Conservation (phyloP, 208 protist genomes). For the Histomonas meleagridis region DNA sequence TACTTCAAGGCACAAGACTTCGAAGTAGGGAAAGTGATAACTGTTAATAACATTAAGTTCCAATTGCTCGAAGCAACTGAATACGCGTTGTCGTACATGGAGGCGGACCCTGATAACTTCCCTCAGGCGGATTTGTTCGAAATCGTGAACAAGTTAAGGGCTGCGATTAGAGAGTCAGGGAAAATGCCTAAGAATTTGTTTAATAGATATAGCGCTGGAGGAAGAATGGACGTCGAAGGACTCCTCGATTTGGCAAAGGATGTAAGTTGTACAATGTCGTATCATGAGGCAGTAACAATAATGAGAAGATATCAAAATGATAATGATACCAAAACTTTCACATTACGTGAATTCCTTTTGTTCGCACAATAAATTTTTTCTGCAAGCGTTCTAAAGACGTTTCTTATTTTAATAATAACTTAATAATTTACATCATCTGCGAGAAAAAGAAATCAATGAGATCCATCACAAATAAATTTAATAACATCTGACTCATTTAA, state of each 20-base stretch:
- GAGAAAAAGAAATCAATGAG: no score
- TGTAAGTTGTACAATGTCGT: not conserved
- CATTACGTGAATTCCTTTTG: not conserved
- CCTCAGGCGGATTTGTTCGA: not conserved
- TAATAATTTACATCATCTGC: no score
- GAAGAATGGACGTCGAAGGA: not conserved
- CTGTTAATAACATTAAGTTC: not conserved
- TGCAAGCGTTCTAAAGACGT: no score
- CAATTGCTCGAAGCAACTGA: constrained; percentile 2
- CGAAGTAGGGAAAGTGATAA: not conserved
- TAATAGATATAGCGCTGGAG: not conserved
- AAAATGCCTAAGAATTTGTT: not conserved
- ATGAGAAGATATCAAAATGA: not conserved
- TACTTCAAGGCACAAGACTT: constrained; percentile 34
- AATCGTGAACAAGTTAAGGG: not conserved
- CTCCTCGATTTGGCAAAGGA: not conserved
- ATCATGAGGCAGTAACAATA: constrained; percentile 7
- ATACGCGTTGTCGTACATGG: constrained; percentile 21
- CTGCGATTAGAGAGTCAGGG: not conserved
- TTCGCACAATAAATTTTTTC: not conserved
- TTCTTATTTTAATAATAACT: no score
- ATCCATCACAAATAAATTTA: no score
- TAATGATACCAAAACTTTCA: not conserved
- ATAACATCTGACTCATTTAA: no score
- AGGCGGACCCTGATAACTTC: constrained; percentile 32